phyloP scores from a whole-genome alignment of 345 rosid species.

The Camelina sativa region DNA sequence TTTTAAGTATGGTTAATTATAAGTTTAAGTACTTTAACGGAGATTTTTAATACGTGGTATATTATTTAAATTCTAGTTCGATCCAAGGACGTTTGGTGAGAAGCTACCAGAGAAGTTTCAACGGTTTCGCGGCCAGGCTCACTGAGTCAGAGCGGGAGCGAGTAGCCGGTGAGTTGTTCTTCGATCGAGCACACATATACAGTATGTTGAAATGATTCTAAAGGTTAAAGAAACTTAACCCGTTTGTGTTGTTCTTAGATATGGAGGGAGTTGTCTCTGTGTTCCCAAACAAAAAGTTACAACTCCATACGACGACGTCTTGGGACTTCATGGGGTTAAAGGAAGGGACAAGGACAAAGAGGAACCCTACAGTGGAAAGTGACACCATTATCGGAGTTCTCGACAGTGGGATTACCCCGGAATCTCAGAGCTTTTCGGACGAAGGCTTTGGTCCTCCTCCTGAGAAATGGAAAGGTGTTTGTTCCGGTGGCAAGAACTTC shows the following conservation, averaged over 20 bases:
- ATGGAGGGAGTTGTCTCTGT: constrained; percentile 54
- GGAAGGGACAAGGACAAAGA: constrained; percentile 17
- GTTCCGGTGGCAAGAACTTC: constrained; percentile 48
- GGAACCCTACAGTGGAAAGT: constrained; percentile 31
- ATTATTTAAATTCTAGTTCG: constrained; percentile 26
- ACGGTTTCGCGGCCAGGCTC: constrained; percentile 62
- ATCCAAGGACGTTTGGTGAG: constrained; percentile 45
- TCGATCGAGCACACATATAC: neutral
- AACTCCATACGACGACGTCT: constrained; percentile 57
- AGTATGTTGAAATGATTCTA: neutral
- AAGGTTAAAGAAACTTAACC: neutral
- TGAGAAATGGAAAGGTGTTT: constrained; percentile 55
- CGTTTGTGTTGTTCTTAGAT: constrained; percentile 28
- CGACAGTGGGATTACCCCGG: constrained; percentile 55
- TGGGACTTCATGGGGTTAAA: constrained; percentile 64
- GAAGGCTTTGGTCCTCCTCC: constrained; percentile 60
- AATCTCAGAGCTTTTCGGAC: constrained; percentile 52
- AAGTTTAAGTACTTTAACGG: neutral
- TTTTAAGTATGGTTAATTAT: neutral
- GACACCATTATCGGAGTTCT: constrained; percentile 49
- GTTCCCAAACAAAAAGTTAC: constrained; percentile 45
- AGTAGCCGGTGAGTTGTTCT: constrained; percentile 49
- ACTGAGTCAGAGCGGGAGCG: constrained; percentile 48
- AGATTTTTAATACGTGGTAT: neutral
- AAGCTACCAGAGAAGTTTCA: constrained; percentile 64